These are phyloP conservation scores for Lichtheimia hyalospora DNA, from an alignment of 371 early-diverging fungal species.

Conservation along the genomic window DNA sequence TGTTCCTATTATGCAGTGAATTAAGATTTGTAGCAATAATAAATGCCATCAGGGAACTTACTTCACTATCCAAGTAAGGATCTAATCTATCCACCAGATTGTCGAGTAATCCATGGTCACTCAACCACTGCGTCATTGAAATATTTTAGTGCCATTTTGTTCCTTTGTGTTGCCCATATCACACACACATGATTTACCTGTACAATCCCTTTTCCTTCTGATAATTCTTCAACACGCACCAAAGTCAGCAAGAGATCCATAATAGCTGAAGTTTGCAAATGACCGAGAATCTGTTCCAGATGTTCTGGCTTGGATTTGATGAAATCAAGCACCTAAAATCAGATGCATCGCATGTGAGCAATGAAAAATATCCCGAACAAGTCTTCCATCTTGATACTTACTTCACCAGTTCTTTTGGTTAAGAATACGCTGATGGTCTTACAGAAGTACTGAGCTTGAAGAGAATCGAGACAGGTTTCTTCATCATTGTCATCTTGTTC, in stretches of 20 bases:
- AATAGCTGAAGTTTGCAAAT: slow-evolving; percentile 84
- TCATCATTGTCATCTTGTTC: slow-evolving; percentile 7
- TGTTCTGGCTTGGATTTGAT: slow-evolving; percentile 65
- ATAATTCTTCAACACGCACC: slow-evolving; percentile 86
- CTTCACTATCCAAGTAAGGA: slow-evolving; percentile 74
- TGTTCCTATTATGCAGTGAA: slow-evolving; percentile 59
- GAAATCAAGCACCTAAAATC: slow-evolving; percentile 60
- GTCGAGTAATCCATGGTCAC: slow-evolving; percentile 74
- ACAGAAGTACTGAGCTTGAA: slow-evolving; percentile 85
- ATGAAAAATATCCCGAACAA: slow-evolving; percentile 11
- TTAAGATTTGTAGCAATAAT: not conserved
- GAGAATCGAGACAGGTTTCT: slow-evolving; percentile 52
- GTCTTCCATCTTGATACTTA: slow-evolving; percentile 17
- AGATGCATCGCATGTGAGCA: not conserved
- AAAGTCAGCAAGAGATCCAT: slow-evolving; percentile 91
- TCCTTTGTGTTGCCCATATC: not conserved
- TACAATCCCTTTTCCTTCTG: slow-evolving; percentile 80
- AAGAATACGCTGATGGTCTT: slow-evolving; percentile 85
- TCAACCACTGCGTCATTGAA: slow-evolving; percentile 70
- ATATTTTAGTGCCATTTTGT: not conserved
- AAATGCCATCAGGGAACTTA: slow-evolving; percentile 19
- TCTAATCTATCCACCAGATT: slow-evolving; percentile 76
- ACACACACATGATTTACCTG: slow-evolving; percentile 43
- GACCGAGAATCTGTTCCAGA: slow-evolving; percentile 62
- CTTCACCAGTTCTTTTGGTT: slow-evolving; percentile 81